Base-by-base conservation (phyloP, 2,329 filamentous ascomycete species). In the Xylariaceae sp. region DNA sequence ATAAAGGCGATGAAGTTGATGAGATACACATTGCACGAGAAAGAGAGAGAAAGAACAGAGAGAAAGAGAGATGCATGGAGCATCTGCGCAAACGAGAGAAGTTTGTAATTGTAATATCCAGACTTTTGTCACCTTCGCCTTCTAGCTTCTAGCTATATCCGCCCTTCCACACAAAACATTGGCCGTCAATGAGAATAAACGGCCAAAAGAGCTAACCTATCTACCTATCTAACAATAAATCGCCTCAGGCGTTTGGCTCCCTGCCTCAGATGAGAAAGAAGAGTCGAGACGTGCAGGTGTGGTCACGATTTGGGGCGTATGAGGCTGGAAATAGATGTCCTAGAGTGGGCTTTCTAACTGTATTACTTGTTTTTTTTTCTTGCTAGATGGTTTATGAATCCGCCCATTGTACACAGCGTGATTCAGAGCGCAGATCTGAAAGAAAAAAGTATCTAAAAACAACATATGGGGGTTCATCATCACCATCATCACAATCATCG, bases 1-100 rank as follows among this genome's bases (percentile, higher is more conserved):
- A 68, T 71, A 65, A 30, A 30, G 62, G 47, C 55, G 15, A 42
- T 35, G 45, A 42, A 42, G 50, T 51, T 5, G 23, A 30, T 30
- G 23, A 30, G 23, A 30, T 1, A 30, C 23, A 30, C 23, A 5
- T 45, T 48, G 13, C 54, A 42, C 39, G 15, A 55, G 23, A 4
- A 42, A 42, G 11, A 42, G 37, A 42, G 3, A 42, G 11, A 9
- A 8, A 42, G 37, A 42, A 42, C 3, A 42, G 3, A 42, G 37
- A 42, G 37, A 42, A 44, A 58, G 50, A 58, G 50, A 55, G 30
- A 45, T 17, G 15, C 55, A 10, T 15, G 10, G 5, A 45, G 49
- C 44, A 39, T 51, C 45, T 35, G 30, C 18, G 8, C 30, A 5
- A 6, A 37, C 23, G 5, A 30, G 53, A 11, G 53, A n/a, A 42